phyloP scores from a whole-genome alignment of 2,329 filamentous ascomycete genomes.

The Apiospora rasikravindrae region DNA sequence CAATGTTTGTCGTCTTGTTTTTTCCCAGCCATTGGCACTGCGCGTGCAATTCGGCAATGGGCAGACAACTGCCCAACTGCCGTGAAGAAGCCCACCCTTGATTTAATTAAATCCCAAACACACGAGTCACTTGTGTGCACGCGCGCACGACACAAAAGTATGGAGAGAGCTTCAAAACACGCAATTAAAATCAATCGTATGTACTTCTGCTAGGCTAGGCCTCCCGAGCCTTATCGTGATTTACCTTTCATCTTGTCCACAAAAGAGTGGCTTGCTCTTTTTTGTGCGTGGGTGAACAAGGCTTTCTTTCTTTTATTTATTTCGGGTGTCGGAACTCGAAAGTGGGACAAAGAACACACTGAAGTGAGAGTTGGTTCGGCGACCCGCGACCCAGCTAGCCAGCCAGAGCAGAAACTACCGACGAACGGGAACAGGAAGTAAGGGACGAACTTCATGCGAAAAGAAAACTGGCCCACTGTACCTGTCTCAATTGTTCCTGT shows the following conservation, averaged over 20 bases:
- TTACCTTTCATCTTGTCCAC: background rate
- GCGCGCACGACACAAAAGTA: background rate
- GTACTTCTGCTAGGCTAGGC: background rate
- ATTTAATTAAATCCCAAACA: too few relatives aligned
- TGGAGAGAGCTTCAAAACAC: background rate
- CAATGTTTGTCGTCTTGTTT: background rate
- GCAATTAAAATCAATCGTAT: background rate
- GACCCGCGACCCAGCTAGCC: background rate
- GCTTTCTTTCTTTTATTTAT: too few relatives aligned
- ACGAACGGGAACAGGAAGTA: background rate
- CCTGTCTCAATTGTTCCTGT: background rate
- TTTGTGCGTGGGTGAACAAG: background rate
- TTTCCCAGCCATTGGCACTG: background rate
- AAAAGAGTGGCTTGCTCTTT: background rate
- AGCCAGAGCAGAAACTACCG: background rate
- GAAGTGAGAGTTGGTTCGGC: too few relatives aligned
- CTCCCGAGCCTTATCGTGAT: background rate
- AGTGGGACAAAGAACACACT: background rate
- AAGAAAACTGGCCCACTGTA: background rate
- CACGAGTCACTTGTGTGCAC: background rate
- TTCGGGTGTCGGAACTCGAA: background rate
- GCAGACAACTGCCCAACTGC: background rate
- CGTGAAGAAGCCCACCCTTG: background rate
- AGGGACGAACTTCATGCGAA: background rate
- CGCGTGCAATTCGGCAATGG: background rate